Evolutionary conservation across 768 basidiomycete species (phyloP), one percentile per base, ranked within the genome.

Genomic region (Hortiboletus campestris): DNA sequence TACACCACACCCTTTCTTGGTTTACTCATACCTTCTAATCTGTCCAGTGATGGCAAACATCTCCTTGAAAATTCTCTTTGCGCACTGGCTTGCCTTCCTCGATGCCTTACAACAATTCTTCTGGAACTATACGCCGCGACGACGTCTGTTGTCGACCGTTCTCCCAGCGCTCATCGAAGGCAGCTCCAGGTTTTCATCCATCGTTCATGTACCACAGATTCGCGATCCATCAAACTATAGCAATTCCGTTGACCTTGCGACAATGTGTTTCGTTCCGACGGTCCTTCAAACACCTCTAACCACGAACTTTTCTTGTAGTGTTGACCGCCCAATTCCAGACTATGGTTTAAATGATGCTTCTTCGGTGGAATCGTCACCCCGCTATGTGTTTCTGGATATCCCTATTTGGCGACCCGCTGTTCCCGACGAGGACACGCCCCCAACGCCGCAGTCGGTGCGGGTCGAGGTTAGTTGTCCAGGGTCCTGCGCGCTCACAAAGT

Each of bases 1-100:
- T n/a, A 16, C 16, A 28, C 22, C 8, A 3, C 25, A 0, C 46
- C 28, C 25, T 19, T 45, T 40, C 46, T 42, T 50, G 40, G 4
- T 45, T 44, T 52, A 48, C 13, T 32, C 22, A 16, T 51, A n/a
- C 31, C 29, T 29, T 35, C 20, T 11, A 35, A 12, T 25, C 32
- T 29, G 17, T 16, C 0, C 9, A 34, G 9, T 35, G 13, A 53
- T 59, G 55, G 44, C 41, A 35, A 38, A 20, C 6, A 28, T 66
- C 19, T 45, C 46, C 7, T n/a, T 52, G 41, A 43, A 29, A 36
- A 4, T 50, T 29, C 57, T 64, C 16, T 20, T 63, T 25, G 57
- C 29, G 10, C 57, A 64, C 36, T 65, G 57, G 47, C 25, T 63
- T 32, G 16, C 58, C 29, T 45, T 66, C 28, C 40, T 65, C n/a